Evolutionary conservation across 2,329 filamentous ascomycete genomes (phyloP), one percentile per base, ranked within the genome.

Genomic region (Trichoderma sp.): DNA sequence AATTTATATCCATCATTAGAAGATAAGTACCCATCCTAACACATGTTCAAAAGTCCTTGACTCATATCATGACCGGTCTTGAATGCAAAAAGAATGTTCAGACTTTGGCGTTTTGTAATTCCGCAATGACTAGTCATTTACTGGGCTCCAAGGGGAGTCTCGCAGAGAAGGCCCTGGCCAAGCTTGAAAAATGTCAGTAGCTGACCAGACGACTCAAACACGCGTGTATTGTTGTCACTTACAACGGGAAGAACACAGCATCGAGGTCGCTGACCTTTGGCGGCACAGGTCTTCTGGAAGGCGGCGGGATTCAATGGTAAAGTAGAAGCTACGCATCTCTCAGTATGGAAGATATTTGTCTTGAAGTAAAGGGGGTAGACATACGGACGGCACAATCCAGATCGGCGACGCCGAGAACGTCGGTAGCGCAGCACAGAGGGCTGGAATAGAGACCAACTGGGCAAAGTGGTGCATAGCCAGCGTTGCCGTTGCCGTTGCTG

Each of bases 231-330:
- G 39, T 4, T 13, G 7, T 15, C 19, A 67, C 70, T 65, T 59
- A 71, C 70, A 22, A 70, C 15, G 5, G 67, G 69, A 5, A 71
- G 0, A 9, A 29, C 63, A 22, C 70, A 71, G 67, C 69, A 71
- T 6, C 25, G 17, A 52, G 70, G 32, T 2, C n/a, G 13, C 17
- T 63, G n/a, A 15, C 69, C 69, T 15, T 0, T 3, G 1, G 1
- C 2, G 58, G 67, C 61, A 45, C 70, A 71, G n/a, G 63, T 53
- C 0, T 15, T 5, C 1, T 5, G 2, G 64, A 71, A 70, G 13
- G 61, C 15, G 1, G 5, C 1, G 17, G 15, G 19, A 39, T 32
- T 12, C 5, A 0, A 7, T 15, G 63, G 64, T 5, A 17, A 1
- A 13, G 22, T 4, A 12, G 3, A 2, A 7, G 64, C 69, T 70